Evolutionary conservation across 139 green algal genomes (phyloP), one percentile per base, ranked within the genome.

Genomic region (Haematococcus lacustris): DNA sequence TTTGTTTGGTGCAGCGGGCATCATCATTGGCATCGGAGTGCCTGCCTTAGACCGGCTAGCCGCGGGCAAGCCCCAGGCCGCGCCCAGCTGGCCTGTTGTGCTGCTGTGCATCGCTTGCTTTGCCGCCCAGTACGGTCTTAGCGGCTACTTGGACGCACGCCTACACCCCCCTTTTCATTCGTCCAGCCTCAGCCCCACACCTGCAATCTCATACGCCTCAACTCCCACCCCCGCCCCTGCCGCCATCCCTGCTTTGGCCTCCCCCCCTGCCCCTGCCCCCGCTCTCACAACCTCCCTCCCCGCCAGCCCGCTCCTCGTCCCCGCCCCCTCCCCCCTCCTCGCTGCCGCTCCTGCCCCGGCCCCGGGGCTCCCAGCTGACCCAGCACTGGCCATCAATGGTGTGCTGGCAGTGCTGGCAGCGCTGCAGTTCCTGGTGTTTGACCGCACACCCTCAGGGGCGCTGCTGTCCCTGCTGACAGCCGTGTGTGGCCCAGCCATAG

Each of bases 21-120:
- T 83, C 38, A 76, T 88, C 41, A 68, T 88, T 2, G 82, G 77
- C n/a, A 59, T 84, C 3, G 78, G 84, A 53, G 71, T 60, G 47
- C 71, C 68, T 41, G 63, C 43, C 3, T 21, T 61, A 13, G 38
- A 68, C 57, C 37, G 40, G 59, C 59, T 32, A 70, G 25, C 23
- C 62, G 4, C 13, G 7, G 30, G 21, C 68, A 50, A 74, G 67
- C 30, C n/a, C 33, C 38, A 40, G 5, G 3, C 71, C 32, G 33
- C 23, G 30, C 3, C 71, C 71, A 21, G 6, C 21, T 80, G 75
- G 75, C 30, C 68, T 3, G 26, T 33, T 2, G 62, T 73, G n/a
- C 50, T 80, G 62, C 9, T 51, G 13, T 68, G 47, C 75, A 80
- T 80, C 43, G 70, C 75, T 1, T 50, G 75, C 13, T 80, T 80